A percentile compares a stretch with the other conserved stretches of the same genome.
Conservation (phyloP, 768 basidiomycete species). For the Termitomyces sp. region DNA sequence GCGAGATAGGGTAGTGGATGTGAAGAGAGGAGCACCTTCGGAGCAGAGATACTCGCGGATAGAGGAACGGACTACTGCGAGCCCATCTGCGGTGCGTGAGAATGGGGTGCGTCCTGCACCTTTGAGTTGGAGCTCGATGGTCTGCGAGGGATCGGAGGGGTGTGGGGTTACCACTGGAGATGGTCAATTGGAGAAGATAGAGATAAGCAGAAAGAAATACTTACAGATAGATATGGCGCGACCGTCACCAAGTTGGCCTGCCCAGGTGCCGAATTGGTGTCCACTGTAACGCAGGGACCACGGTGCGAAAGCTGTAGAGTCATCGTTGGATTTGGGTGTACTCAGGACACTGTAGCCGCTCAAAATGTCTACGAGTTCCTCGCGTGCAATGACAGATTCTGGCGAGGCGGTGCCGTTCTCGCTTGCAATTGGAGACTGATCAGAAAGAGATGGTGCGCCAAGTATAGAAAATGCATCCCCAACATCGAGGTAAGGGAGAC, state of each 20-base stretch:
- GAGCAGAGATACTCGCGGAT: constrained; percentile 92
- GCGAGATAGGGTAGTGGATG: not conserved
- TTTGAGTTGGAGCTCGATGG: constrained; percentile 91
- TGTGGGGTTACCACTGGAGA: constrained; percentile 74
- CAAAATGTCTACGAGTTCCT: constrained; percentile 79
- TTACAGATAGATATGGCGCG: constrained; percentile 82
- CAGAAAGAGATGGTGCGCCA: constrained; percentile 55
- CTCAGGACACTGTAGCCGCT: constrained; percentile 75
- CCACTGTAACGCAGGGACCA: constrained; percentile 93
- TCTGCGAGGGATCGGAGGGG: constrained; percentile 49
- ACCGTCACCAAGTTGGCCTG: constrained; percentile 95
- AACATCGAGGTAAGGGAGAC: constrained; percentile 81
- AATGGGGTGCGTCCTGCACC: constrained; percentile 95
- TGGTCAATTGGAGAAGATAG: constrained; percentile 1
- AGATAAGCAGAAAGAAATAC: not conserved
- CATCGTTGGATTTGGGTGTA: constrained; percentile 26
- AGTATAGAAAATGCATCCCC: constrained; percentile 77
- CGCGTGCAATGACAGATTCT: constrained; percentile 44
- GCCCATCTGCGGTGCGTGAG: constrained; percentile 87
- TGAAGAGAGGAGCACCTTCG: constrained; percentile 57
- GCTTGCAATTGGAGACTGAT: constrained; percentile 35
- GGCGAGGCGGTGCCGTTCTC: constrained; percentile 32
- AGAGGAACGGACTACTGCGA: constrained; percentile 93
- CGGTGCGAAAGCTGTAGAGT: constrained; percentile 51
- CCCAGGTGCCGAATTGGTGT: constrained; percentile 87